phyloP scores from a whole-genome alignment of 495 filamentous ascomycete genomes.

The Trichoderma parareesei region DNA sequence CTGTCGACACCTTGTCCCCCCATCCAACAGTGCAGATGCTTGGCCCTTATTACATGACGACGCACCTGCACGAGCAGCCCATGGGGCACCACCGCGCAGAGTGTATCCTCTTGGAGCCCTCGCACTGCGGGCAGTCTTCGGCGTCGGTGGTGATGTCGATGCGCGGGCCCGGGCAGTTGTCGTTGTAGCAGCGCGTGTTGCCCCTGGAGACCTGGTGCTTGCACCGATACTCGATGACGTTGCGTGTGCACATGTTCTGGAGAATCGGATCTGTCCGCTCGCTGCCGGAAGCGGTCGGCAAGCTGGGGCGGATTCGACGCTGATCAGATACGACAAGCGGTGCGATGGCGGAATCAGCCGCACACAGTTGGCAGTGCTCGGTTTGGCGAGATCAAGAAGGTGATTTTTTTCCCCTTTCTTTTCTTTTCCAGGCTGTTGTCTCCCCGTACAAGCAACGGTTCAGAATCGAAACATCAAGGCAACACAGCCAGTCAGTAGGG shows the following conservation, averaged over 20 bases:
- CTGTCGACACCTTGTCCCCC: background rate
- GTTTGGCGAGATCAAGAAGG: background rate
- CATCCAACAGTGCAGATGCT: background rate
- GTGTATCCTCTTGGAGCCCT: background rate
- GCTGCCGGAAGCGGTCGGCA: background rate
- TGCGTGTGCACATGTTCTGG: slow-evolving; percentile 10
- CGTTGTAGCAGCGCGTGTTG: slow-evolving; percentile 1
- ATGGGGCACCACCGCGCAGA: slow-evolving; percentile 11
- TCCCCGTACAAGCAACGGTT: no score
- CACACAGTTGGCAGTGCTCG: no score
- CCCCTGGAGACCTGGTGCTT: background rate
- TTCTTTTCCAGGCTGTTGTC: no score
- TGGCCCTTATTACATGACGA: background rate
- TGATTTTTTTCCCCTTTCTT: background rate
- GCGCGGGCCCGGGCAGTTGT: slow-evolving; percentile 4
- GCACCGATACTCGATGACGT: slow-evolving; percentile 6
- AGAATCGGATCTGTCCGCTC: background rate
- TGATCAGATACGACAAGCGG: no score
- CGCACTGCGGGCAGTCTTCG: slow-evolving; percentile 10
- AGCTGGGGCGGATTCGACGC: background rate
- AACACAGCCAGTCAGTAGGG: background rate
- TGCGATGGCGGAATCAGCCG: no score
- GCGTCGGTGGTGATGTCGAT: background rate
- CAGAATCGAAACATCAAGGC: background rate
- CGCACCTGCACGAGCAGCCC: slow-evolving; percentile 11